phyloP scores from a whole-genome alignment of 2,329 filamentous ascomycete genomes.

The Sphaerulina populicola region DNA sequence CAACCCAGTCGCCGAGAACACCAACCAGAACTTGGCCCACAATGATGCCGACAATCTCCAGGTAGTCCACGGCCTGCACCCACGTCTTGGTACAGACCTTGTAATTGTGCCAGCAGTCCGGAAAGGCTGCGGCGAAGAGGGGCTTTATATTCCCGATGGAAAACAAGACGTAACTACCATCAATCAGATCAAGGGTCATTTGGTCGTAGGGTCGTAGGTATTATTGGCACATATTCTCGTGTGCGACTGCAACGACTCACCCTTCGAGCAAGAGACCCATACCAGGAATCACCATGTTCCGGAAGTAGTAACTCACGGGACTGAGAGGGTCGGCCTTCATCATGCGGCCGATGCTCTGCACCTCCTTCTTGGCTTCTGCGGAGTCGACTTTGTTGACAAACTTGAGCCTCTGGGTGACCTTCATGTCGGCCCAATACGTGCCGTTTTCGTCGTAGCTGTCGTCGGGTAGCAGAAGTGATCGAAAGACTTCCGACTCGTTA shows the following conservation, averaged over 20 bases:
- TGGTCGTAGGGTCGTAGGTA: not conserved
- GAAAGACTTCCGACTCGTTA: slow-evolving; percentile 58
- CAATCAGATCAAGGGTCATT: not conserved
- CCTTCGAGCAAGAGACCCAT: slow-evolving; percentile 86
- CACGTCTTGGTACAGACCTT: slow-evolving; percentile 68
- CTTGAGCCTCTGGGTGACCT: slow-evolving; percentile 56
- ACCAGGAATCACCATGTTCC: slow-evolving; percentile 84
- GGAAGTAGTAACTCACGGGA: slow-evolving; percentile 77
- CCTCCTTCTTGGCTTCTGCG: slow-evolving; percentile 61
- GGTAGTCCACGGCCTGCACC: slow-evolving; percentile 76
- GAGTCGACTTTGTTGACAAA: slow-evolving; percentile 71
- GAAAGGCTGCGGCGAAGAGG: slow-evolving; percentile 68
- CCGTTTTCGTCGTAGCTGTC: slow-evolving; percentile 78
- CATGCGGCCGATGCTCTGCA: slow-evolving; percentile 62
- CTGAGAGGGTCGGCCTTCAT: slow-evolving; percentile 78
- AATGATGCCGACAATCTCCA: slow-evolving; percentile 93
- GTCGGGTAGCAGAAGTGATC: slow-evolving; percentile 73
- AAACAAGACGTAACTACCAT: slow-evolving; percentile 74
- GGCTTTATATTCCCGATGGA: slow-evolving; percentile 90
- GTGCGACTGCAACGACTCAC: slow-evolving; percentile 33
- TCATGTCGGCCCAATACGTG: slow-evolving; percentile 87
- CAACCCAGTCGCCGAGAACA: slow-evolving; percentile 70
- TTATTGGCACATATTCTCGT: not conserved
- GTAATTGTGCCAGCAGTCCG: slow-evolving; percentile 58
- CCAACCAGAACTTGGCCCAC: slow-evolving; percentile 84